Conservation (phyloP, 148 eudicot genomes). For the Rhododendron vialii region DNA sequence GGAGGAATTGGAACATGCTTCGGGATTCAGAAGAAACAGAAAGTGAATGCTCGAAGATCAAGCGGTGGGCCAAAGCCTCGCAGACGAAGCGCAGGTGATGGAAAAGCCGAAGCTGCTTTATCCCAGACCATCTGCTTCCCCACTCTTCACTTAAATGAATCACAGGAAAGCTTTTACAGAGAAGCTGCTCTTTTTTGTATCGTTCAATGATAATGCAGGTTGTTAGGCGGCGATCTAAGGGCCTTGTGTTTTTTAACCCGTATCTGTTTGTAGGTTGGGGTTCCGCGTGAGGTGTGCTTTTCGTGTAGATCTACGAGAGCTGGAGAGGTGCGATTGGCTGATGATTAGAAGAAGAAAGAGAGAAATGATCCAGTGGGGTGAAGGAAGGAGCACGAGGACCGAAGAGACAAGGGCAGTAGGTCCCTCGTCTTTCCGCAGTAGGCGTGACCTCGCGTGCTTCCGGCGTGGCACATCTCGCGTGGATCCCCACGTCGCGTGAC, state of each 20-base stretch:
- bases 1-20: constrained; percentile 55
- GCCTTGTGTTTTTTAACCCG: background rate
- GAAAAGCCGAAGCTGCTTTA: constrained; percentile 19
- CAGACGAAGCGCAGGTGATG: constrained; percentile 47
- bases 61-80: constrained; percentile 26
- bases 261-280: background rate
- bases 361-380: too few relatives aligned
- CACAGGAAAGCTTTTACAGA: background rate
- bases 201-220: background rate
- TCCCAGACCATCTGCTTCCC: constrained; percentile 57
- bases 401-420: too few relatives aligned
- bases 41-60: constrained; percentile 18
- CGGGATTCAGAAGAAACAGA: constrained; percentile 40
- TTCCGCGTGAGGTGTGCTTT: too few relatives aligned
- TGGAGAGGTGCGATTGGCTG: too few relatives aligned
- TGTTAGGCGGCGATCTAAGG: background rate
- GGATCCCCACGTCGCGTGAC: too few relatives aligned
- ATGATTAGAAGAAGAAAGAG: too few relatives aligned
- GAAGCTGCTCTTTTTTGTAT: background rate
- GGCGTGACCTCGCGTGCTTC: too few relatives aligned
- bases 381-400: too few relatives aligned
- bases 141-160: constrained; percentile 23
- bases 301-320: too few relatives aligned
- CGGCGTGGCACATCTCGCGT: too few relatives aligned
- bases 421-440: too few relatives aligned